Evolutionary conservation across 371 early-diverging fungal species (phyloP), one percentile per base, ranked within the genome.

Genomic region (Rhizopus sp.): DNA sequence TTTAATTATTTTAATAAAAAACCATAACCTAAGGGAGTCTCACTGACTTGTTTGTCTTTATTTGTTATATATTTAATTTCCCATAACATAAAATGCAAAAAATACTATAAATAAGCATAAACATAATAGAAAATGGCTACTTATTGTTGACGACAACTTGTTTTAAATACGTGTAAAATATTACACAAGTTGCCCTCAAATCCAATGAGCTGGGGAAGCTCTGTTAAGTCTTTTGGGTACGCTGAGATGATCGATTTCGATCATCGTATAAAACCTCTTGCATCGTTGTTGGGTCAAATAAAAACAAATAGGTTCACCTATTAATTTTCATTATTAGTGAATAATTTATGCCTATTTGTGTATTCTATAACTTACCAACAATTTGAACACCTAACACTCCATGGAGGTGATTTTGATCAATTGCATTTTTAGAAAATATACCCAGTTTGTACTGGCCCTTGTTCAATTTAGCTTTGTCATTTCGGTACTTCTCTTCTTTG

Each of bases 311-410:
- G 41, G 29, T 53, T 10, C 41, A 1, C 42, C 53, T 53, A 53
- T 53, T 53, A 41, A 42, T 53, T 53, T 53, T 42, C 32, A 41
- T 32, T 31, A 42, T 30, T 53, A 53, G 33, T 42, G 33, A 53
- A 32, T 41, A 42, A 31, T 32, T n/a, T 42, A 42, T 37, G 33
- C 7, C 32, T 34, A 38, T 51, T 51, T 45, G 45, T 54, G 46
- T 54, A 54, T 44, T 54, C 34, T 34, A 44, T 35, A 45, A 54
- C 55, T 54, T 46, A 54, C 55, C 55, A 54, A 54, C 55, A 54
- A 45, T 12, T 45, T 54, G 55, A 46, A 54, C 29, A 54, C 46
- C 1, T 45, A 54, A 45, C 31, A 53, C 40, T 16, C 35, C 55
- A 35, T 16, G 34, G 55, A 54, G 55, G 31, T 53, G 53, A 31